Base-by-base conservation (phyloP, 805 yeast genomes). In the Wickerhamiella sergipiensis region DNA sequence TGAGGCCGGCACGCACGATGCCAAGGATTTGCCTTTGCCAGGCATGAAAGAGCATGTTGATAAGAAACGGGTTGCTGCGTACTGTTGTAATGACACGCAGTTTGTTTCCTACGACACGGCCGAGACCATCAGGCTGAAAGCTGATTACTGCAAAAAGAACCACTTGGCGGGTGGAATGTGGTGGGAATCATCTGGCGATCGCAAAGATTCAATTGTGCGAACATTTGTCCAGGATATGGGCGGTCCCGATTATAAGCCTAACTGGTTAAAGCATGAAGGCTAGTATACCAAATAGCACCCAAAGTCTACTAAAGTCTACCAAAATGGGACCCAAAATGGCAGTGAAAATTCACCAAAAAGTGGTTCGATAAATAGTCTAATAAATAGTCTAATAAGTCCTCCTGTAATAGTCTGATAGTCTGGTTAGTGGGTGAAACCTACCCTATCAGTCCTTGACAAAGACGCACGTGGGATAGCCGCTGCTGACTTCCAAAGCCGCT, bases 151-250 rank as follows among this genome's bases (percentile, higher is more conserved):
- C 7, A 58, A 55, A 40, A 57, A 64, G 19, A 64, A 68, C 6
- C 60, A 69, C 0, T 67, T 88, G 9, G 94, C 82, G 0, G 97
- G 98, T 0, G 95, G 85, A 0, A 81, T 92, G 78, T 89, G 85
- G 82, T 90, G 97, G 97, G 97, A 90, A 59, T 81, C 95, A 0
- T 74, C 81, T 52, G 95, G 95, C 1, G 95, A 87, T 60, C 59
- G 65, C 2, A 54, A 57, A 7, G 57, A 18, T 17, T 60, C 63
- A 18, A 45, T 62, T 17, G 51, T 64, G 7, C 42, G 51, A 8
- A 47, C 60, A 1, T 59, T 59, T 50, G 50, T 46, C 12, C 5
- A 36, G 19, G 40, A 36, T 3, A n/a, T 36, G 19, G 40, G 40
- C 19, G 19, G 19, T n/a, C 17, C 19, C 19, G 19, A 36, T 13